Conservation (phyloP, 208 protist species). For the Leishmania lainsoni region DNA sequence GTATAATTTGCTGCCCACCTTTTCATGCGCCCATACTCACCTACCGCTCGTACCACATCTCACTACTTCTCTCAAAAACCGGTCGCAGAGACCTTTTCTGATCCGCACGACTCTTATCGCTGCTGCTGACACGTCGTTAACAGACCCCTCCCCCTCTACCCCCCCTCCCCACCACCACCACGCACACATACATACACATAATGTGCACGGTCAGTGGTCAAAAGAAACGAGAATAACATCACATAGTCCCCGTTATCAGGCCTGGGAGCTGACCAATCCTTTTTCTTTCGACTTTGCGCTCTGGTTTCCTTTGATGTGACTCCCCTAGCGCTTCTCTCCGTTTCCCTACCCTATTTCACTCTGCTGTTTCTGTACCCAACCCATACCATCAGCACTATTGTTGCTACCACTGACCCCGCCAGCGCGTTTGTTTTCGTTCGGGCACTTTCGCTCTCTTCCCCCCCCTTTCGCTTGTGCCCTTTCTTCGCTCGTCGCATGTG, state of each 20-base stretch:
- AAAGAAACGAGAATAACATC: neutral
- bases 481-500: neutral
- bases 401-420: no score
- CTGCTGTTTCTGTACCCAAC: neutral
- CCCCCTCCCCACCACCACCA: neutral
- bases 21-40: neutral
- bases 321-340: no score
- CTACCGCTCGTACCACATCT: neutral
- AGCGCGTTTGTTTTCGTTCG: neutral
- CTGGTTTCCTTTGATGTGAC: neutral
- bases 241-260: neutral
- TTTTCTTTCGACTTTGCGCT: neutral
- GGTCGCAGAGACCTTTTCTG: no score
- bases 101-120: no score
- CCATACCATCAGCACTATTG: no score
- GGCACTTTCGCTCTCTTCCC: neutral
- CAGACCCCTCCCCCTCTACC: no score
- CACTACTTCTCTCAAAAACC: no score
- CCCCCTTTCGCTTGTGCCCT: no score
- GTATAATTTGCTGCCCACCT: no score
- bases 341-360: neutral
- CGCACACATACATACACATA: neutral
- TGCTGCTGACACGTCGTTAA: neutral
- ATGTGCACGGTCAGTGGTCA: neutral
- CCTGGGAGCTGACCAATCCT: neutral